A percentile compares a stretch with the other conserved stretches of the same genome.
Evolutionary conservation across 1,139 yeast genomes (phyloP).

Genomic region (Groenewaldozyma auringiensis): DNA sequence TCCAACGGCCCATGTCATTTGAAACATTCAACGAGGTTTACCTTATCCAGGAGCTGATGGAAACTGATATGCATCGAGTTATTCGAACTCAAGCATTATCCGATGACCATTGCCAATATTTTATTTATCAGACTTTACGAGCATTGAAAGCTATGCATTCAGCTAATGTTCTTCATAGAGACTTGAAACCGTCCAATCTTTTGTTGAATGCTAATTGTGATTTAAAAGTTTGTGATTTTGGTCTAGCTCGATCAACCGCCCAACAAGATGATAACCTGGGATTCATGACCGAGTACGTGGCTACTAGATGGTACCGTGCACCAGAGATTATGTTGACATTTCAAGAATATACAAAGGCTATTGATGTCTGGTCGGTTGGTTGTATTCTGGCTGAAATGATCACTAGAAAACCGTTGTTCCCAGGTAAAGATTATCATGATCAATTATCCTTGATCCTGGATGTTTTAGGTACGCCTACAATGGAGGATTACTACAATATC

Average conservation of each 20-base stretch:
- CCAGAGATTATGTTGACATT: slow-evolving; percentile 96
- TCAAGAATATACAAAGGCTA: slow-evolving; percentile 88
- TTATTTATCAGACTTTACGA: slow-evolving; percentile 81
- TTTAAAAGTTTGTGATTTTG: slow-evolving; percentile 90
- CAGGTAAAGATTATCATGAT: slow-evolving; percentile 90
- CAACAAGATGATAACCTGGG: slow-evolving; percentile 55
- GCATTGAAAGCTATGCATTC: slow-evolving; percentile 88
- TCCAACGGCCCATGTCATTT: slow-evolving; percentile 75
- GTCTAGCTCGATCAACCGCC: slow-evolving; percentile 64
- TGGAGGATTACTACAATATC: slow-evolving; percentile 72
- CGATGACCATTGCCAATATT: slow-evolving; percentile 92
- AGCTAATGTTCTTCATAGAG: slow-evolving; percentile 88
- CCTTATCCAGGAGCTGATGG: slow-evolving; percentile 92
- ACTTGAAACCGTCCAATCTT: slow-evolving; percentile 83
- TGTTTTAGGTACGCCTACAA: slow-evolving; percentile 80
- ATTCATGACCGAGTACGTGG: slow-evolving; percentile 92
- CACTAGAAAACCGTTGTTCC: slow-evolving; percentile 78
- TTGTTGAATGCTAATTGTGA: slow-evolving; percentile 88
- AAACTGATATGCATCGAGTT: slow-evolving; percentile 86
- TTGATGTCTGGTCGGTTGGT: slow-evolving; percentile 96
- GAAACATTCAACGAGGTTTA: slow-evolving; percentile 81
- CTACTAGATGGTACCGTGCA: slow-evolving; percentile 96
- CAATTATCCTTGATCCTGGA: slow-evolving; percentile 83
- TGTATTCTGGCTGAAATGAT: slow-evolving; percentile 93
- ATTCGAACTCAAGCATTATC: slow-evolving; percentile 76